Base-by-base conservation (phyloP, 140 eudicot species). In the Senecio squalidus region DNA sequence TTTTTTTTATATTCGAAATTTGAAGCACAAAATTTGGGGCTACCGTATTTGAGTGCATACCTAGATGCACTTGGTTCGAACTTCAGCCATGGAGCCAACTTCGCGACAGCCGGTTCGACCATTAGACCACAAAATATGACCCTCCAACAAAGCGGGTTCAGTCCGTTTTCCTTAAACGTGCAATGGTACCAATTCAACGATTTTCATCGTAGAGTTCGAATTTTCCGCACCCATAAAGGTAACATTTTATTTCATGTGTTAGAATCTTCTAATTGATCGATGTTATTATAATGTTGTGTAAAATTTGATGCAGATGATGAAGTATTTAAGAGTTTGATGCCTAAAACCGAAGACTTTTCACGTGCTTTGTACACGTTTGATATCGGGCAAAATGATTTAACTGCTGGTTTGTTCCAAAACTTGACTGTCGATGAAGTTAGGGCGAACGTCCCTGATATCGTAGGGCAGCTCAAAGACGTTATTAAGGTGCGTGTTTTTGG, bases 321-420 rank as follows among this genome's bases (percentile, higher is more conserved):
- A 10, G 56, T 68, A 0, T 79, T 58, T 11, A 28, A 39, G 60
- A 52, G 9, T 0, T 45, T 84, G 9, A 41, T 84, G 55, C 97
- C 97, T 0, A 64, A 62, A 10, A 48, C 43, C 0, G 49, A 69
- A 16, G 56, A 58, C 20, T 89, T 89, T 66, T 63, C 75, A 5
- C 55, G 60, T 9, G 92, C 82, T 18, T 57, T 89, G 16, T 89
- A 82, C 69, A 84, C 86, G 1, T 64, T 84, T 49, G 97, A 89
- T 73, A 89, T 89, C 4, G 97, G 97, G 30, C 97, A 89, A 53
- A 89, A 84, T 41, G 95, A 89, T 70, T 65, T 84, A 41, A 72
- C 77, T 5, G 88, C 83, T 17, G 95, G 88, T 0, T 77, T 76
- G 45, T 72, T 77, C 10, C 78, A 48, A 27, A 82, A 81, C 64